Percentiles rank a stretch among this genome's conserved stretches.
phyloP scores from a whole-genome alignment of 2,329 filamentous ascomycete genomes.

The Sporothrix phasma region DNA sequence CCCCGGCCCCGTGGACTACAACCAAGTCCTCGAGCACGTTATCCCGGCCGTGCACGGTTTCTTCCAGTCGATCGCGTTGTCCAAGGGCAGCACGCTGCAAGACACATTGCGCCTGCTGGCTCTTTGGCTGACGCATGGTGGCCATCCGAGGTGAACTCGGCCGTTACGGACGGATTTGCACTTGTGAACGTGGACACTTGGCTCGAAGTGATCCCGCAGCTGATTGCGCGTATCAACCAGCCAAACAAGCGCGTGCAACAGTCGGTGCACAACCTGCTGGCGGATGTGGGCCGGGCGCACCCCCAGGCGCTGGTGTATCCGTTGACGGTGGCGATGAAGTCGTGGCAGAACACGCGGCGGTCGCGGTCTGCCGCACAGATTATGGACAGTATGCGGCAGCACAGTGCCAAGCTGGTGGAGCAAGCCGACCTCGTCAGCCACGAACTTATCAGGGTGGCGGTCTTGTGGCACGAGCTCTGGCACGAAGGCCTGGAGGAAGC shows the following conservation, averaged over 20 bases:
- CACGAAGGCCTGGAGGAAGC: slow-evolving; percentile 97
- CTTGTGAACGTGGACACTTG: slow-evolving; percentile 95
- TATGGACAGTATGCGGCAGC: slow-evolving; percentile 96
- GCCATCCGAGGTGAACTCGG: slow-evolving; percentile 76
- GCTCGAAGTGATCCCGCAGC: slow-evolving; percentile 94
- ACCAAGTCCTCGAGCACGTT: slow-evolving; percentile 73
- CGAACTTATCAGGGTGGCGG: slow-evolving; percentile 92
- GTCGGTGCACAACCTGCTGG: slow-evolving; percentile 83
- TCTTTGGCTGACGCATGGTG: slow-evolving; percentile 92
- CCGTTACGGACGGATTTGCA: slow-evolving; percentile 81
- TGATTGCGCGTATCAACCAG: slow-evolving; percentile 96
- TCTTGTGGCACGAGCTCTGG: slow-evolving; percentile 98
- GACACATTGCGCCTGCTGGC: slow-evolving; percentile 89
- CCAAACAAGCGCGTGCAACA: slow-evolving; percentile 80
- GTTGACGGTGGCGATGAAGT: slow-evolving; percentile 96
- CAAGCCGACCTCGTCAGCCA: slow-evolving; percentile 93
- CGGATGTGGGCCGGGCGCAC: slow-evolving; percentile 86
- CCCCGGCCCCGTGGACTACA: slow-evolving; percentile 48
- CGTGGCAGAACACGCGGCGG: slow-evolving; percentile 66
- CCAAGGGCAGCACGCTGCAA: slow-evolving; percentile 83
- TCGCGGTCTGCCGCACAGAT: slow-evolving; percentile 84
- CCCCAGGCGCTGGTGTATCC: slow-evolving; percentile 96
- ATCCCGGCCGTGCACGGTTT: slow-evolving; percentile 93
- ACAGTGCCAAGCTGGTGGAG: slow-evolving; percentile 84
- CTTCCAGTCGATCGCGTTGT: slow-evolving; percentile 92